Base-by-base conservation (phyloP, 108 stramenopile genomes). In the Chaetoceros tenuissimus region DNA sequence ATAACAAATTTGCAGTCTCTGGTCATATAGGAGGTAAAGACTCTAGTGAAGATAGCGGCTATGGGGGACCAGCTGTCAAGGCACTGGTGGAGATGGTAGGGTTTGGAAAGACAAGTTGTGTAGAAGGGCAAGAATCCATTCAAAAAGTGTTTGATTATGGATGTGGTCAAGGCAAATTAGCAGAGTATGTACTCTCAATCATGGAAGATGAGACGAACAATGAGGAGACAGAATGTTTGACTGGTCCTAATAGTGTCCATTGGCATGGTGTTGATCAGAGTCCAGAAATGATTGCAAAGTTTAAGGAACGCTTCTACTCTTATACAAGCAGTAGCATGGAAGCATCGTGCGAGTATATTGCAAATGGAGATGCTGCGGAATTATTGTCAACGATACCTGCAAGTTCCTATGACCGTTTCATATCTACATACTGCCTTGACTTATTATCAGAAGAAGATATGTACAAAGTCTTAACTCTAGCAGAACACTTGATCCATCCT, bases 31-130 rank as follows among this genome's bases (percentile, higher is more conserved):
- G 25, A 21, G 61, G 61, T 3, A 62, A 62, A 29, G 61, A 62
- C 43, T 51, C 25, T n/a, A 29, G 17, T 21, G n/a, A n/a, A n/a
- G n/a, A n/a, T n/a, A 43, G 31, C 20, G 61, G 61, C 29, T 62
- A 62, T 21, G 61, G 61, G 19, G 61, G 61, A 3, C 61, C 61
- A 1, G 61, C 61, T 27, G 31, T 62, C 51, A 53, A 29, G n/a
- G 61, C 61, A 2, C 43, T 62, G 51, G 2, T 62, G 52, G 52
- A 54, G 25, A 62, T 62, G 61, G 61, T 52, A 13, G 46, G 31
- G 22, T 53, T 62, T 34, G n/a, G n/a, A n/a, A n/a, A n/a, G n/a
- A n/a, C n/a, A n/a, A n/a, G n/a, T n/a, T n/a, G n/a, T n/a, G n/a
- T n/a, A n/a, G n/a, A n/a, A n/a, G n/a, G n/a, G n/a, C n/a, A n/a